Evolutionary conservation across 108 stramenopile genomes (phyloP), one percentile per base, ranked within the genome.

Genomic region (Fistulifera pelliculosa): DNA sequence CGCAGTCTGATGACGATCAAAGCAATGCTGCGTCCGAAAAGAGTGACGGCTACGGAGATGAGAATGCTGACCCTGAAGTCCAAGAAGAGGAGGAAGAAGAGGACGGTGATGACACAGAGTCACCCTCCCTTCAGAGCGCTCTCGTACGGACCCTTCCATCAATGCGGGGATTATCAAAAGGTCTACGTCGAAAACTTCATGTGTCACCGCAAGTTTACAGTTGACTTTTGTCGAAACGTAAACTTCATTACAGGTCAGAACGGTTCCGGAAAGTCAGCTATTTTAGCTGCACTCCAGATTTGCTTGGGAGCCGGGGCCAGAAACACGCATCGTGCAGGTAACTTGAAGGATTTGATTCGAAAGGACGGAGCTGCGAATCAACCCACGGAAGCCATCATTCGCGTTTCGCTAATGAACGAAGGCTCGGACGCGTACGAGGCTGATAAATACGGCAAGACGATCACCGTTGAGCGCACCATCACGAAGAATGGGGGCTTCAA

Each of bases 171-270:
- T 76, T 1, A 70, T 76, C 47, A 63, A 43, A 56, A 42, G 22
- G 65, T 98, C 16, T 82, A 90, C 75, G 74, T 84, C 23, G 85
- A 94, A 56, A 90, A 98, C 62, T 98, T 98, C 71, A 98, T 98
- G 97, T 96, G 90, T 65, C 92, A 95, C 56, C 41, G 15, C 6
- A 62, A 62, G 26, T 26, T 86, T 5, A 69, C 62, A 15, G 74
- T 86, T 11, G 70, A 81, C 18, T 49, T 90, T 1, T 80, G 83
- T 42, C 75, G 71, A 24, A 89, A 94, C 38, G 90, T 96, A 56
- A 98, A 98, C 62, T 98, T 98, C 68, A 92, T 98, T 66, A 69
- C 83, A 58, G 97, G 97, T 0, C 74, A 81, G 55, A 98, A 98
- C 65, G 97, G 97, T 0, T 72, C 74, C 12, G 96, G 96, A 11